These are phyloP conservation scores for Poa annua DNA, from an alignment of 176 grass and related monocot genomes.

Conservation along the genomic window DNA sequence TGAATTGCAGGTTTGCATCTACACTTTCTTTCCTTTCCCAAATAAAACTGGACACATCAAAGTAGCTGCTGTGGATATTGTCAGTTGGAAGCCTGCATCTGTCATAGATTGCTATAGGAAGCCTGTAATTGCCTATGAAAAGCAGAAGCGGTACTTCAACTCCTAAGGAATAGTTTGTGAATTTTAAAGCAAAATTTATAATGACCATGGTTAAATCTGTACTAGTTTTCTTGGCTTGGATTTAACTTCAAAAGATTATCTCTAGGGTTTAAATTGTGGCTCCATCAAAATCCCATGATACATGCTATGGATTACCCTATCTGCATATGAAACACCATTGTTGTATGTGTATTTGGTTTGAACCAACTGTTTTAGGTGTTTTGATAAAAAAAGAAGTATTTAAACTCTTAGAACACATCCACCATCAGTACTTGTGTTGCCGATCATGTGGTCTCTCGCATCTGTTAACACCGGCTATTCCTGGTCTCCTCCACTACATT, in stretches of 20 bases:
- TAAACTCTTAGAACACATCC: neutral
- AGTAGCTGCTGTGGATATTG: slow-evolving; percentile 2
- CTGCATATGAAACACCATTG: neutral
- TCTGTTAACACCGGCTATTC: slow-evolving; percentile 16
- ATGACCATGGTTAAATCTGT: slow-evolving; percentile 7
- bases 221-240: neutral
- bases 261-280: neutral
- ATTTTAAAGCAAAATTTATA: neutral
- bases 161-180: neutral
- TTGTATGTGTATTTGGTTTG: neutral
- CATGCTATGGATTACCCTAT: slow-evolving; percentile 6
- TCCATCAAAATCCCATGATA: neutral
- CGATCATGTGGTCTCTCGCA: neutral
- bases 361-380: neutral
- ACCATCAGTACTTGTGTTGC: neutral
- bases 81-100: slow-evolving; percentile 2
- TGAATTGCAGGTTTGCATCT: slow-evolving; percentile 78
- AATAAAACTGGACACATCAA: slow-evolving; percentile 12
- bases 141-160: neutral
- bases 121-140: neutral
- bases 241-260: slow-evolving; percentile 16
- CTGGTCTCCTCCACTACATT: neutral
- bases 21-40: slow-evolving; percentile 8
- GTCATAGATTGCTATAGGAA: slow-evolving; percentile 17
- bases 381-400: neutral